Conservation (phyloP, 1,139 yeast species). For the Taphrina sp. region DNA sequence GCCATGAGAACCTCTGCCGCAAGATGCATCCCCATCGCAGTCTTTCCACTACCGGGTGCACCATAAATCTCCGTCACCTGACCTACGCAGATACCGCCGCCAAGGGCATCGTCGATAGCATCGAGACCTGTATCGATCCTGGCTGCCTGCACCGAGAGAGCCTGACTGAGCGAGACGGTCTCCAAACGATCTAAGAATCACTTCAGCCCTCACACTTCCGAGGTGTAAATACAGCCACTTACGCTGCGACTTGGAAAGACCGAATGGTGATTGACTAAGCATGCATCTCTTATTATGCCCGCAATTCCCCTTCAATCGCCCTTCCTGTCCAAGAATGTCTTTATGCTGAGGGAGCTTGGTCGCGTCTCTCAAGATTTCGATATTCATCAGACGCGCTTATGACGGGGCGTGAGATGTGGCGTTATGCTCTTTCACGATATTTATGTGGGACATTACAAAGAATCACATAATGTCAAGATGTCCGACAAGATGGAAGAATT, state of each 20-base stretch:
- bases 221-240: background rate
- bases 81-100: conserved; percentile 29
- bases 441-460: too few species aligned
- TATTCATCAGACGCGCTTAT: too few species aligned
- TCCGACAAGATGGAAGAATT: too few species aligned
- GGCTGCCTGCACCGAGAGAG: background rate
- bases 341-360: too few species aligned
- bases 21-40: conserved; percentile 31
- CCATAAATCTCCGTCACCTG: conserved; percentile 32
- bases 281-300: too few species aligned
- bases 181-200: conserved; percentile 14
- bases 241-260: conserved; percentile 9
- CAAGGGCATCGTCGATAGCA: conserved; percentile 13
- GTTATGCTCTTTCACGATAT: too few species aligned
- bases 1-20: conserved; percentile 9
- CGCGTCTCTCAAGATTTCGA: too few species aligned
- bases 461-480: too few species aligned
- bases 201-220: background rate
- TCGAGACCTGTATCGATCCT: conserved; percentile 11
- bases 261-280: conserved; percentile 5
- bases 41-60: conserved; percentile 33
- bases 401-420: too few species aligned
- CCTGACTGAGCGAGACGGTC: conserved; percentile 26
- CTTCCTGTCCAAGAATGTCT: too few species aligned
- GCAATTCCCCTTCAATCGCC: too few species aligned